Evolutionary conservation across 2,329 filamentous ascomycete genomes (phyloP).

Genomic region (Fusarium sacchari): DNA sequence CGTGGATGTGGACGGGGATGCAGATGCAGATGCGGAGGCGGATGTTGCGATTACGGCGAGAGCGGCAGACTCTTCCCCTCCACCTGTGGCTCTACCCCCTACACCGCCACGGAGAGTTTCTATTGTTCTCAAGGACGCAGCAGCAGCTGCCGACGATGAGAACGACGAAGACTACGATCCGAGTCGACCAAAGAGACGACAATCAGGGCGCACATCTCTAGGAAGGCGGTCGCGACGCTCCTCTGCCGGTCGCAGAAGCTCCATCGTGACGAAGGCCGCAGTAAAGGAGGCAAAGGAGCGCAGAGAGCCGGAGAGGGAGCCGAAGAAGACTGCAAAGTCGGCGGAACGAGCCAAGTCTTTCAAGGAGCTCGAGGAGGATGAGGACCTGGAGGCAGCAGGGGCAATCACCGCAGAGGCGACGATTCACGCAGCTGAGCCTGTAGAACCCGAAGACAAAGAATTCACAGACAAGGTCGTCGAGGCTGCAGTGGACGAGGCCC

Average conservation of each 20-base stretch:
- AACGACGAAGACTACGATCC: constrained; percentile 59
- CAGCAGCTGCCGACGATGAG: constrained; percentile 46
- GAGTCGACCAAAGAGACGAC: constrained; percentile 49
- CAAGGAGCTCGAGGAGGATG: constrained; percentile 17
- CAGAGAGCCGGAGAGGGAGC: constrained; percentile 21
- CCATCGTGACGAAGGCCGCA: constrained; percentile 36
- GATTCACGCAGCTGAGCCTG: constrained; percentile 26
- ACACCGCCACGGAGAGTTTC: constrained; percentile 44
- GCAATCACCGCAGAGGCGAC: constrained; percentile 29
- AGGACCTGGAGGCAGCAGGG: constrained; percentile 3
- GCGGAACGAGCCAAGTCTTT: constrained; percentile 14
- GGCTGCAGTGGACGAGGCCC: constrained; percentile 66
- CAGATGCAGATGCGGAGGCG: constrained; percentile 35
- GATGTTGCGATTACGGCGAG: constrained; percentile 35
- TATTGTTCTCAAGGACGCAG: constrained; percentile 44
- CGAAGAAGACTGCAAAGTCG: constrained; percentile 5
- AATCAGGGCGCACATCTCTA: constrained; percentile 47
- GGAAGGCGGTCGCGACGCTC: constrained; percentile 45
- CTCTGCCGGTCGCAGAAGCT: constrained; percentile 35
- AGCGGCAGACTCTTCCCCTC: constrained; percentile 36
- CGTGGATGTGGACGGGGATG: constrained; percentile 12
- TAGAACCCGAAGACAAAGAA: constrained; percentile 53
- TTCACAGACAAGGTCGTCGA: constrained; percentile 64
- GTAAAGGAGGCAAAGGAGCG: constrained; percentile 29
- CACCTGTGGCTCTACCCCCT: constrained; percentile 34